phyloP scores from a whole-genome alignment of 257 asterid species.

The Solanum piurae region DNA sequence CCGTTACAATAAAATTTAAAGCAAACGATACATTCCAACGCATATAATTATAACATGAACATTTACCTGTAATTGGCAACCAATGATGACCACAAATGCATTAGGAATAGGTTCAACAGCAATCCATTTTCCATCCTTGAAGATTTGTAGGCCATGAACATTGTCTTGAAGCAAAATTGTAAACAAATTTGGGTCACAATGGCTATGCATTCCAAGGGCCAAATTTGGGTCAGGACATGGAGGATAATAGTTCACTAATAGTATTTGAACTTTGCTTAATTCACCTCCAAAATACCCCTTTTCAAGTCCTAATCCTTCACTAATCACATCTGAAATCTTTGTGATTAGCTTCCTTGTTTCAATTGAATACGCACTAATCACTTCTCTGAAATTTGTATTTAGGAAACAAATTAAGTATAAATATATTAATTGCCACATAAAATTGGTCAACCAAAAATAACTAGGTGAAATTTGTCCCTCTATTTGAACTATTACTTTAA shows the following conservation, averaged over 20 bases:
- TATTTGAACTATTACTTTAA: background rate
- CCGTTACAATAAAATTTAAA: background rate
- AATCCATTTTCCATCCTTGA: conserved; percentile 44
- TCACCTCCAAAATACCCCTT: conserved; percentile 26
- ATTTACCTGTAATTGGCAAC: conserved; percentile 9
- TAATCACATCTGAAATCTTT: conserved; percentile 31
- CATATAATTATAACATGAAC: background rate
- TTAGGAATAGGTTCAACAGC: conserved; percentile 36
- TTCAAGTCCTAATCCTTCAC: conserved; percentile 45
- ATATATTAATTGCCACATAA: background rate
- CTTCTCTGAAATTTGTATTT: conserved; percentile 19
- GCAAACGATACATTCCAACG: background rate
- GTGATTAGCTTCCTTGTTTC: conserved; percentile 26
- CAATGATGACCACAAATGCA: conserved; percentile 21
- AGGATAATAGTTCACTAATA: conserved; percentile 52
- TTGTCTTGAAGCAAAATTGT: conserved; percentile 43
- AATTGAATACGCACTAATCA: conserved; percentile 27
- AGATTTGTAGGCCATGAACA: conserved; percentile 13
- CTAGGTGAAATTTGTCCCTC: background rate
- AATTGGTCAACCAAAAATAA: background rate
- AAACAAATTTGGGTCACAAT: conserved; percentile 55
- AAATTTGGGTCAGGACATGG: conserved; percentile 65
- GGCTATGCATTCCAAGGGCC: conserved; percentile 54
- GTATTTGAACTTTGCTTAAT: conserved; percentile 23
- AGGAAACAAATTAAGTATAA: background rate